phyloP scores from a whole-genome alignment of 2,329 filamentous ascomycete species.

The Emergomyces orientalis region DNA sequence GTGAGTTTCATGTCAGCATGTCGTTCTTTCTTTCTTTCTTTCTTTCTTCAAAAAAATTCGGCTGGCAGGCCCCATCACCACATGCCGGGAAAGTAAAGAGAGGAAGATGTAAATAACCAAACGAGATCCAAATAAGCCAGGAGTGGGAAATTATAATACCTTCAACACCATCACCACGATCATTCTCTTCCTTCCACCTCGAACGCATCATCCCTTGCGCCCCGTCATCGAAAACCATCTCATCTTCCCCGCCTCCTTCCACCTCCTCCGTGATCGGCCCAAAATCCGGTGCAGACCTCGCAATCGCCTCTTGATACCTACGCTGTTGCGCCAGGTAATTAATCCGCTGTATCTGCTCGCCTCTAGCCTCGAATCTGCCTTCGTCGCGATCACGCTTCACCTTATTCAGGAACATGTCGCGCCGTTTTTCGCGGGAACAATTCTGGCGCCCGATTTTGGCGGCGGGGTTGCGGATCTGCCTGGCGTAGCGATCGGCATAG shows the following conservation, averaged over 20 bases:
- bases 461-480: conserved; percentile 28
- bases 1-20: not conserved
- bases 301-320: conserved; percentile 33
- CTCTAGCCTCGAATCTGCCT: conserved; percentile 31
- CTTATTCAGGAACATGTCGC: conserved; percentile 34
- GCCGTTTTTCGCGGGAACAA: conserved; percentile 26
- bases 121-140: not conserved
- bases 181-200: not conserved
- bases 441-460: conserved; percentile 17
- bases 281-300: conserved; percentile 23
- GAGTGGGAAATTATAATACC: not conserved
- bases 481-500: conserved; percentile 31
- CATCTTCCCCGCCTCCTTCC: conserved; percentile 20
- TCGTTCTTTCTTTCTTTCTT: not conserved
- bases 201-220: not conserved
- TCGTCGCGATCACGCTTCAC: conserved; percentile 33
- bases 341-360: conserved; percentile 36
- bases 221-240: conserved; percentile 19
- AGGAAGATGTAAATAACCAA: no score
- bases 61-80: no score
- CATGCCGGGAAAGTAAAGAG: no score
- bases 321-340: conserved; percentile 33
- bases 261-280: conserved; percentile 12
- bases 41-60: no score
- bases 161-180: not conserved